Conservation (phyloP, 2,329 filamentous ascomycete genomes). For the Xylaria sp. region DNA sequence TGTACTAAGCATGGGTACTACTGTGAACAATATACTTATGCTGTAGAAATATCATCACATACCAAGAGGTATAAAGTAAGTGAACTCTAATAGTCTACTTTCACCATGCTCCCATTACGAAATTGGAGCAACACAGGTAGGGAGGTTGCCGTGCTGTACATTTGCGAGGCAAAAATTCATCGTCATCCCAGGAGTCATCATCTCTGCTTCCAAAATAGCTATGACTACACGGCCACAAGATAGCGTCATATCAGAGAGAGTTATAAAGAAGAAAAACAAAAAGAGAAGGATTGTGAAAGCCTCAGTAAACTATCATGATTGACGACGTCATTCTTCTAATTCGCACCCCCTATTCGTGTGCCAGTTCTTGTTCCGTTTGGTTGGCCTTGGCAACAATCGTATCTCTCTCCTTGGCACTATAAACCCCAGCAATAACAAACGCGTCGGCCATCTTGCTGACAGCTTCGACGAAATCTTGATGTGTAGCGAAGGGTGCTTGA, state of each 20-base stretch:
- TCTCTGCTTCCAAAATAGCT: not conserved
- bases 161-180: too few species aligned
- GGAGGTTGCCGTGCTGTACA: too few species aligned
- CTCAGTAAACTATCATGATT: not conserved
- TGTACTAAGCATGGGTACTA: too few species aligned
- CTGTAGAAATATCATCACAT: too few species aligned
- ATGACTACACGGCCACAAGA: not conserved
- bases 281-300: too few species aligned
- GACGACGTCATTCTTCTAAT: not conserved
- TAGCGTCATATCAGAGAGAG: not conserved
- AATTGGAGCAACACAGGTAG: too few species aligned
- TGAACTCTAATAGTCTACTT: too few species aligned
- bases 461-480: constrained; percentile 43
- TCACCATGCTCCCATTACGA: too few species aligned
- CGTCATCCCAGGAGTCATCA: too few species aligned
- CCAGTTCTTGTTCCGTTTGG: constrained; percentile 46
- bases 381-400: constrained; percentile 42
- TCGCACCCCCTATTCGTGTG: constrained; percentile 23
- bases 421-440: constrained; percentile 45
- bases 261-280: not conserved
- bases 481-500: constrained; percentile 46
- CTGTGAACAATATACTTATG: too few species aligned
- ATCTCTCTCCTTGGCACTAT: constrained; percentile 42
- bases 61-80: too few species aligned
- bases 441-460: constrained; percentile 39